Base-by-base conservation (phyloP, 306 rosid species). In the Quercus aquifolioides region DNA sequence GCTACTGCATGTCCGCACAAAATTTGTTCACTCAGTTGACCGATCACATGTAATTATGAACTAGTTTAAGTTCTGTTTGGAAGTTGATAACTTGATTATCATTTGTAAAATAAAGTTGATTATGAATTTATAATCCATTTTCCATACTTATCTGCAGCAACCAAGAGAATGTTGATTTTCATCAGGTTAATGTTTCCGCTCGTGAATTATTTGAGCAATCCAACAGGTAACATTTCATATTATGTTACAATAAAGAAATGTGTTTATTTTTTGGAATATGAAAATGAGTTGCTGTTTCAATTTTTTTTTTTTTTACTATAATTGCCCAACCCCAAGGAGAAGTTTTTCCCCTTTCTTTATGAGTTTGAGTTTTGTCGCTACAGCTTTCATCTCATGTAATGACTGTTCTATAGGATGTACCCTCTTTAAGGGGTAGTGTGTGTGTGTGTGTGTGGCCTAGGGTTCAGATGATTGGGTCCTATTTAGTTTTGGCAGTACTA, bases 181-280 rank as follows among this genome's bases (percentile, higher is more conserved):
- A 6, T 5, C 62, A 64, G 68, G 79, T 74, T 20, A 57, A 31
- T 17, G 82, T 51, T 65, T 35, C 54, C 55, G 68, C 76, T 46
- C 54, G 28, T 49, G 79, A 83, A 67, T 62, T 83, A 55, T 68
- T 56, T 74, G 79, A 62, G 9, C 74, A 74, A 78, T 30, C 82
- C 60, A 78, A 49, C 25, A 51, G 86, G 76, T 78, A 68, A 77
- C 28, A 0, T 55, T 57, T n/a, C 46, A 41, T 71, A 7, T 46
- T 70, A 23, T 71, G 20, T 43, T 11, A 23, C 20, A 9, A 15
- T 38, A 1, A 28, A 6, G 74, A 3, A 3, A n/a, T 25, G 49
- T 26, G 23, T 5, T 54, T 17, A 18, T 63, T 3, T 3, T 60
- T 25, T 60, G 68, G 19, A 12, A 3, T 60, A 41, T 41, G 46